Evolutionary conservation across 495 filamentous ascomycete species (phyloP).

Genomic region (Lineolata rhizophorae): DNA sequence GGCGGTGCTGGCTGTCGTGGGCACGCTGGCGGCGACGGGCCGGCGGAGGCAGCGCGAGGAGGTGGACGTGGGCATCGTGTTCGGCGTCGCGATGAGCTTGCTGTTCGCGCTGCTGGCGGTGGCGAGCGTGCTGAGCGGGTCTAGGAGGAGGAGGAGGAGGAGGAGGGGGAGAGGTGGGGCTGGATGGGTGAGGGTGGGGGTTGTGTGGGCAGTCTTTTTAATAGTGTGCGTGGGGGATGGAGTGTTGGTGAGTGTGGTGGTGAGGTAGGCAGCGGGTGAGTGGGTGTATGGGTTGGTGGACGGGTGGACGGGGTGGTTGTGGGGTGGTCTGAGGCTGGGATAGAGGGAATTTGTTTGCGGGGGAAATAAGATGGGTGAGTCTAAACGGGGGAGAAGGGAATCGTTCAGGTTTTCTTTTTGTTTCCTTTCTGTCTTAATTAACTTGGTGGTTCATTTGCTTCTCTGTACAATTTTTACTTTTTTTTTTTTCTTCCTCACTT

Average conservation of each 20-base stretch:
- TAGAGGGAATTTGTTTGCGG: no score
- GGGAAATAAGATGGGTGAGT: no score
- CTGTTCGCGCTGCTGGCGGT: slow-evolving; percentile 31
- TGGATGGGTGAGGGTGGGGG: slow-evolving; percentile 21
- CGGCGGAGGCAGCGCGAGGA: slow-evolving; percentile 28
- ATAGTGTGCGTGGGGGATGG: slow-evolving; percentile 27
- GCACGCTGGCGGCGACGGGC: slow-evolving; percentile 29
- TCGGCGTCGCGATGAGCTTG: slow-evolving; percentile 32
- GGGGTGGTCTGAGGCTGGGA: no score
- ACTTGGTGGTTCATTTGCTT: no score
- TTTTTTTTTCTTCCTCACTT: no score
- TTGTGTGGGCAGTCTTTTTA: slow-evolving; percentile 23
- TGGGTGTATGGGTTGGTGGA: no score
- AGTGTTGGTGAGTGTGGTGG: slow-evolving; percentile 22
- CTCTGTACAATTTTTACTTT: no score
- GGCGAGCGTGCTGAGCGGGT: slow-evolving; percentile 25
- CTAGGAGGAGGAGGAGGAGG: neutral
- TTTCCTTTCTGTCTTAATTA: no score
- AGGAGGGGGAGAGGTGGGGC: slow-evolving; percentile 11
- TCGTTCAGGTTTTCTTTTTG: no score
- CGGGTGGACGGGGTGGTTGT: no score
- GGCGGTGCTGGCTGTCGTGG: slow-evolving; percentile 26
- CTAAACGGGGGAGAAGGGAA: no score
- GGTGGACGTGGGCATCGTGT: slow-evolving; percentile 36
- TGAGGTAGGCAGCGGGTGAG: no score